These are phyloP conservation scores for Durusdinium trenchii DNA, from an alignment of 73 alveolate species.

Conservation along the genomic window DNA sequence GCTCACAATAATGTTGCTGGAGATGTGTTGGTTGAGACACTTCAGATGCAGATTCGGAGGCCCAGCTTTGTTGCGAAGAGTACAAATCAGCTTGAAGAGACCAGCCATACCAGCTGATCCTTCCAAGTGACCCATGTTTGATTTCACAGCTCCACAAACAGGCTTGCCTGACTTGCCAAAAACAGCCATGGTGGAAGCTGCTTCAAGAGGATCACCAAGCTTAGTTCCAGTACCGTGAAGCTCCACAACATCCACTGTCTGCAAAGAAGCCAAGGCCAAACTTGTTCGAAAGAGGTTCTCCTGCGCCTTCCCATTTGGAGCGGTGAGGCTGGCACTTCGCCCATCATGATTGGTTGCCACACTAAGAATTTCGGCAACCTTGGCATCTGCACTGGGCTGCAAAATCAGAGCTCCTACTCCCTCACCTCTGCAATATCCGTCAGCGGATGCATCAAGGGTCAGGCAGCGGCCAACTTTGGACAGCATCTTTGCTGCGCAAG, in stretches of 20 bases:
- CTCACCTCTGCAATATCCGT: constrained; percentile 48
- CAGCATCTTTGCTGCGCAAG: constrained; percentile 34
- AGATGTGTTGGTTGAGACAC: constrained; percentile 23
- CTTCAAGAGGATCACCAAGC: constrained; percentile 81
- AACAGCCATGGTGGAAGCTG: constrained; percentile 7
- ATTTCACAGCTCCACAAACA: constrained; percentile 27
- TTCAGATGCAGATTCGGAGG: constrained; percentile 60
- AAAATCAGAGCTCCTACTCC: constrained; percentile 19
- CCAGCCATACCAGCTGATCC: constrained; percentile 83
- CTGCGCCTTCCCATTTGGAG: constrained; percentile 57
- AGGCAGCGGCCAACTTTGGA: constrained; percentile 36
- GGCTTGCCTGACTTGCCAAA: neutral
- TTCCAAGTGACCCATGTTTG: constrained; percentile 65
- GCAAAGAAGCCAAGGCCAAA: neutral
- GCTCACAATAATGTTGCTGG: neutral
- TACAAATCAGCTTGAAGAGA: constrained; percentile 26
- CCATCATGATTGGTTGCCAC: constrained; percentile 61
- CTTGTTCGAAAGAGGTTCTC: neutral
- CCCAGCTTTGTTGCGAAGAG: neutral
- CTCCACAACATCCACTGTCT: neutral
- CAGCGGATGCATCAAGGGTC: constrained; percentile 33
- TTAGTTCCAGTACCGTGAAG: constrained; percentile 66
- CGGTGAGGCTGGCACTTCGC: constrained; percentile 54
- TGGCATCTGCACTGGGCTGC: neutral
- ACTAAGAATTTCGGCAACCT: neutral